Base-by-base conservation (phyloP, 768 basidiomycete genomes). In the Royoungia palumana region DNA sequence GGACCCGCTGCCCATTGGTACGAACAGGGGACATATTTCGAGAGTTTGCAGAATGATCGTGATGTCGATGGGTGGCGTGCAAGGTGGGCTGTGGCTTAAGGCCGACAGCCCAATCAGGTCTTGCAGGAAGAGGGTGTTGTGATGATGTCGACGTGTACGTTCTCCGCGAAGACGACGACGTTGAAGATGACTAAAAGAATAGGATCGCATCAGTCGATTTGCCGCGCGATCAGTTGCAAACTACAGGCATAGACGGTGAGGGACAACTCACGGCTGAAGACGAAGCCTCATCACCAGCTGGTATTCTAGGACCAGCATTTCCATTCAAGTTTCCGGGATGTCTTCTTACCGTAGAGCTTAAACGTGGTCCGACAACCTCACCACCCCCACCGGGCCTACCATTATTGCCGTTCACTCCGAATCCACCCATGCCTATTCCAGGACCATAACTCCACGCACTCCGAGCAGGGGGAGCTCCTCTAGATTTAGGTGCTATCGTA, bases 61-160 rank as follows among this genome's bases (percentile, higher is more conserved):
- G 80, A 59, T 82, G 78, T 10, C 82, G 75, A 20, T 70, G 70
- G 1, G 76, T 68, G 25, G 76, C 39, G 54, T 86, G 79, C 22
- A 87, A 66, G 12, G 81, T 86, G 24, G 84, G 82, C 51, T 88
- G 84, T 0, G 88, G 80, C 63, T 85, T 89, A 28, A 92, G 73
- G 14, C 88, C 88, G 5, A 92, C 87, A 16, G 90, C 89, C 90
- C 91, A 93, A 64, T 93, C 90, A 35, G 90, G 90, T 49, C 90
- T 77, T 3, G 88, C 72, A 4, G 90, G 90, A 34, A 93, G 75
- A 13, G 89, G 90, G 48, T 83, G 82, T 69, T 89, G 75, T 56
- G 88, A 88, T 6, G 85, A 74, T 1, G 78, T 80, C 28, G 88
- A 89, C 2, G 86, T 87, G 55, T 79, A 87, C 6, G 87, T 88